Percentiles rank a stretch among this genome's conserved stretches.
These are phyloP conservation scores for Nakazawaea peltata DNA, from an alignment of 805 yeast species.

Conservation along the genomic window DNA sequence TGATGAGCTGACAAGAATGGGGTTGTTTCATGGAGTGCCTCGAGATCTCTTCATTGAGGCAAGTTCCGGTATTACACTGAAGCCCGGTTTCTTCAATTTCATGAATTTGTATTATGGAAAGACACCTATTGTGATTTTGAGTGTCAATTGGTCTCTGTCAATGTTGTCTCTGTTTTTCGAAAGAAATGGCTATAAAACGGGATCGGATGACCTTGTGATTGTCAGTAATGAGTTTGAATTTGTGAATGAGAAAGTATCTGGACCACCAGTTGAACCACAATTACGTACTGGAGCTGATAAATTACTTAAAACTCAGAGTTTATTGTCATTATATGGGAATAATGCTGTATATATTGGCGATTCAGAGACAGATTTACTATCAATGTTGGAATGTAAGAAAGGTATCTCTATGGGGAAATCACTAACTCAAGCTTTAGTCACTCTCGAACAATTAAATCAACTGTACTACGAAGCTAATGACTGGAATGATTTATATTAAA, in stretches of 20 bases:
- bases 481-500: too few relatives aligned
- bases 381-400: constrained; percentile 35
- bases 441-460: too few relatives aligned
- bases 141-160: constrained; percentile 55
- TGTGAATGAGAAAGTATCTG: constrained; percentile 14
- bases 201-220: constrained; percentile 16
- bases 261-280: constrained; percentile 3
- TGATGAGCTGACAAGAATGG: constrained; percentile 26
- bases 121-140: constrained; percentile 27
- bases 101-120: constrained; percentile 2
- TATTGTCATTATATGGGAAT: constrained; percentile 15
- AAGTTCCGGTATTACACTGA: constrained; percentile 28
- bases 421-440: too few relatives aligned
- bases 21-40: constrained; percentile 35
- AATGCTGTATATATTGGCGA: constrained; percentile 48
- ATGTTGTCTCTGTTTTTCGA: constrained; percentile 31
- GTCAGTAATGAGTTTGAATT: constrained; percentile 45
- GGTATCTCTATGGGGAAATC: constrained; percentile 39
- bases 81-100: constrained; percentile 31
- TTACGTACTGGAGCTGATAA: constrained; percentile 53
- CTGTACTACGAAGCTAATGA: too few relatives aligned
- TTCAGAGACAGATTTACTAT: constrained; percentile 49
- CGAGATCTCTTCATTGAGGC: constrained; percentile 22
- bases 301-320: constrained; percentile 17
- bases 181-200: not conserved